Conservation (phyloP, 2,329 filamentous ascomycete species). For the Aspergillus felis region DNA sequence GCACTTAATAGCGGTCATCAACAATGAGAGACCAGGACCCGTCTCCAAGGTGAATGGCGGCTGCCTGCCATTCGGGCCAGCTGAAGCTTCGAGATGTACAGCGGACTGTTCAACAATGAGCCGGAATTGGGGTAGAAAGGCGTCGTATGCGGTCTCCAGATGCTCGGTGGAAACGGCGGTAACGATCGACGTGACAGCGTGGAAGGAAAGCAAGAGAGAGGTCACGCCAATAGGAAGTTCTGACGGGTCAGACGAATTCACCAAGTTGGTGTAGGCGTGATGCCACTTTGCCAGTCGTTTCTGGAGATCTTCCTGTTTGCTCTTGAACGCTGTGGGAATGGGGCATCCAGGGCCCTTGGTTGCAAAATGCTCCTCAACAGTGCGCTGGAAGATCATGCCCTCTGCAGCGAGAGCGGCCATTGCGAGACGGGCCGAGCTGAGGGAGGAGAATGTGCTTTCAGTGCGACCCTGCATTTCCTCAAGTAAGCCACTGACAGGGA, state of each 20-base stretch:
- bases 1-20: slow-evolving; percentile 5
- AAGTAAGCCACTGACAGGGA: slow-evolving; percentile 9
- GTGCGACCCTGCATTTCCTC: background rate
- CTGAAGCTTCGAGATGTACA: background rate
- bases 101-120: slow-evolving; percentile 5
- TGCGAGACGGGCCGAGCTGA: slow-evolving; percentile 11
- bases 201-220: slow-evolving; percentile 2
- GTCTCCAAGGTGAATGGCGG: slow-evolving; percentile 10
- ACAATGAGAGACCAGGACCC: slow-evolving; percentile 2
- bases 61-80: slow-evolving; percentile 4
- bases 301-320: background rate
- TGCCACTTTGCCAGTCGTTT: slow-evolving; percentile 1
- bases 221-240: background rate
- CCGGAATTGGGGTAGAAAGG: background rate
- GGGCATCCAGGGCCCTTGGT: background rate
- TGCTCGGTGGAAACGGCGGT: background rate
- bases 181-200: background rate
- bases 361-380: background rate
- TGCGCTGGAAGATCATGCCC: slow-evolving; percentile 2
- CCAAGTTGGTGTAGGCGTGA: background rate
- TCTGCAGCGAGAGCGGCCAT: background rate
- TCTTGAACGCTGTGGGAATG: background rate
- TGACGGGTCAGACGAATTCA: background rate
- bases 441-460: slow-evolving; percentile 12
- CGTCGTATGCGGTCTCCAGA: background rate